A percentile compares a stretch with the other conserved stretches of the same genome.
Evolutionary conservation across 768 basidiomycete species (phyloP).

Genomic region (Pisolithus albus): DNA sequence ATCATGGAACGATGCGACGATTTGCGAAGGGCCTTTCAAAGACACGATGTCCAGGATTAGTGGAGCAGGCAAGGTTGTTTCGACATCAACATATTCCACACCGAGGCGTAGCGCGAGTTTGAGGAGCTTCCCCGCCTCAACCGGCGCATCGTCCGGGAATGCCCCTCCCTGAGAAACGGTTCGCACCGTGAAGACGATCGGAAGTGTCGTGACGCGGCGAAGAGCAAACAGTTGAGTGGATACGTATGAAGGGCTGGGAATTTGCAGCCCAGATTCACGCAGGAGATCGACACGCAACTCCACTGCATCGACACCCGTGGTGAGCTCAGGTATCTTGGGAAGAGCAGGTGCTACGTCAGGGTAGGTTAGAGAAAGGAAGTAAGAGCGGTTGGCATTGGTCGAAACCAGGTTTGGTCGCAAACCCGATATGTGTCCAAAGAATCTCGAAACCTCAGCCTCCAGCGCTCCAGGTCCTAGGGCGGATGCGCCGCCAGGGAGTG

Average conservation of each 20-base stretch:
- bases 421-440: slow-evolving; percentile 86
- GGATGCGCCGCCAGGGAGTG: slow-evolving; percentile 15
- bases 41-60: slow-evolving; percentile 50
- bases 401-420: slow-evolving; percentile 54
- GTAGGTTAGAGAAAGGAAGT: slow-evolving; percentile 90
- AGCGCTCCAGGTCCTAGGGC: slow-evolving; percentile 26
- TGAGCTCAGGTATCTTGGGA: slow-evolving; percentile 61
- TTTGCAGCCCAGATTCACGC: slow-evolving; percentile 41
- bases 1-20: slow-evolving; percentile 95
- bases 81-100: slow-evolving; percentile 91
- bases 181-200: slow-evolving; percentile 88
- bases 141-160: slow-evolving; percentile 72
- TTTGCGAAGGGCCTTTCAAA: slow-evolving; percentile 64
- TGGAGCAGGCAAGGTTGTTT: slow-evolving; percentile 67
- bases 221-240: slow-evolving; percentile 73
- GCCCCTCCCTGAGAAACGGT: slow-evolving; percentile 86
- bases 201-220: slow-evolving; percentile 69
- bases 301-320: slow-evolving; percentile 81
- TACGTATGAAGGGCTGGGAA: slow-evolving; percentile 69
- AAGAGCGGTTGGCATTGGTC: slow-evolving; percentile 61
- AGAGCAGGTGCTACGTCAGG: slow-evolving; percentile 76
- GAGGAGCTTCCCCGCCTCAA: slow-evolving; percentile 70
- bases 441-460: slow-evolving; percentile 61
- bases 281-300: slow-evolving; percentile 94
- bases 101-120: slow-evolving; percentile 73